phyloP scores from a whole-genome alignment of 129 eudicot species.

The Pulicaria dysenterica region DNA sequence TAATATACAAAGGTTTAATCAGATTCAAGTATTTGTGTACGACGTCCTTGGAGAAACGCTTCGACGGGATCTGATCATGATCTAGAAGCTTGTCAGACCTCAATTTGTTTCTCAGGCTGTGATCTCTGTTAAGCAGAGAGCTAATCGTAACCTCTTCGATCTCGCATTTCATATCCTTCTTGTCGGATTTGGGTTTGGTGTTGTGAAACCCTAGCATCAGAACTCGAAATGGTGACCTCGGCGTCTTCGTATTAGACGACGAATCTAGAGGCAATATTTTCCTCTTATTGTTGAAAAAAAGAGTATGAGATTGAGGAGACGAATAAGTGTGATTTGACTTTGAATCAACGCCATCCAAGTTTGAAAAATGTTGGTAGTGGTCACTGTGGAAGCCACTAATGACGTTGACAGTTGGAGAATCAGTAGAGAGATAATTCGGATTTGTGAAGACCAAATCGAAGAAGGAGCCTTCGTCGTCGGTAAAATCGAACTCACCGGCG shows the following conservation, averaged over 20 bases:
- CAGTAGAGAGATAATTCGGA: conserved; percentile 24
- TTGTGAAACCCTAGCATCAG: conserved; percentile 55
- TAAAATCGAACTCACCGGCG: conserved; percentile 25
- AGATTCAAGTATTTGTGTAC: conserved; percentile 56
- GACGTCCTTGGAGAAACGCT: conserved; percentile 41
- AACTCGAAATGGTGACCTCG: conserved; percentile 49
- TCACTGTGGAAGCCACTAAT: conserved; percentile 26
- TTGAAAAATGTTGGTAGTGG: conserved; percentile 30
- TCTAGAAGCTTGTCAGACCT: conserved; percentile 35
- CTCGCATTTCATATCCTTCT: conserved; percentile 42
- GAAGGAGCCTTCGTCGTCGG: conserved; percentile 68
- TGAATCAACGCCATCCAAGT: conserved; percentile 24
- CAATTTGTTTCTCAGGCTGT: conserved; percentile 50
- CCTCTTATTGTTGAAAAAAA: conserved; percentile 33
- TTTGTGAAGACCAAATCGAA: conserved; percentile 63
- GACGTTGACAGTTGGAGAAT: conserved; percentile 30
- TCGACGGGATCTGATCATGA: conserved; percentile 25
- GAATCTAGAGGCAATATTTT: conserved; percentile 35
- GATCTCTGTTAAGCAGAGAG: conserved; percentile 41
- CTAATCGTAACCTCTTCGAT: conserved; percentile 39
- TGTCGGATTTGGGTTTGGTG: conserved; percentile 29
- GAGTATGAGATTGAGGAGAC: conserved; percentile 30
- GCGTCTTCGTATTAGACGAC: conserved; percentile 50
- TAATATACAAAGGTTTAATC: conserved; percentile 57
- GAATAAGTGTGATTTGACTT: conserved; percentile 31